Conservation (phyloP, 163 green algal species). For the Scenedesmus sp. region DNA sequence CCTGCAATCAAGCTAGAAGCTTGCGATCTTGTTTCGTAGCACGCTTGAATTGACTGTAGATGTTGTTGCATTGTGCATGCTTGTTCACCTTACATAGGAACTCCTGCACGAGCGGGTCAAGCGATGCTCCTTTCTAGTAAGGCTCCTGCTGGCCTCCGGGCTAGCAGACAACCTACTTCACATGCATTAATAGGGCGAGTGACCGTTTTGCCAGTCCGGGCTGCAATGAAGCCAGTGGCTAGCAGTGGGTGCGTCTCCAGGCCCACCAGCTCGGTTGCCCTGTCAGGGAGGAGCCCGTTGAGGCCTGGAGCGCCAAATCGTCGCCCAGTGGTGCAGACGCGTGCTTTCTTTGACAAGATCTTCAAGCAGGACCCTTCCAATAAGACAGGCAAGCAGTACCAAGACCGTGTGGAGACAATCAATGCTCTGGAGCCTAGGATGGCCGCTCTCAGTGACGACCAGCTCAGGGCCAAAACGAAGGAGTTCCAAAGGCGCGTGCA, state of each 20-base stretch:
- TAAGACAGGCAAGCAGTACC: constrained; percentile 77
- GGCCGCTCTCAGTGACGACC: constrained; percentile 85
- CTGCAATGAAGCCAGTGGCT: constrained; percentile 24
- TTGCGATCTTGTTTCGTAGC: not conserved
- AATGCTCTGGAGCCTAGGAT: constrained; percentile 87
- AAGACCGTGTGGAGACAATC: constrained; percentile 83
- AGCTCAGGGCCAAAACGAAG: constrained; percentile 89
- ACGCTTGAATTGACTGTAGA: not conserved
- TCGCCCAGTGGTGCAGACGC: constrained; percentile 43
- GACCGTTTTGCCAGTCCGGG: not conserved
- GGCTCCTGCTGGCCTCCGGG: not conserved
- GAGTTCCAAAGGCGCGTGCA: constrained; percentile 82
- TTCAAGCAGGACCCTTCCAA: constrained; percentile 75
- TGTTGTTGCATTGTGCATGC: not conserved
- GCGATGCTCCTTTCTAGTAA: constrained; percentile 1
- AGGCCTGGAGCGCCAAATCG: not conserved
- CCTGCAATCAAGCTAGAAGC: not conserved
- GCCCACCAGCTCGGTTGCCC: constrained; percentile 3
- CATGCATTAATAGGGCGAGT: not conserved
- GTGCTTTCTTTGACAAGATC: constrained; percentile 71
- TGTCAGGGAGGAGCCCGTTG: not conserved
- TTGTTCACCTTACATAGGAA: not conserved
- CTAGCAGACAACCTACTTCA: constrained; percentile 7
- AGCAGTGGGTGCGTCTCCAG: constrained; percentile 29
- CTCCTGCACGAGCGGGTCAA: constrained; percentile 1